These are phyloP conservation scores for Trichomonas tenax DNA, from an alignment of 208 protist genomes.

Conservation along the genomic window DNA sequence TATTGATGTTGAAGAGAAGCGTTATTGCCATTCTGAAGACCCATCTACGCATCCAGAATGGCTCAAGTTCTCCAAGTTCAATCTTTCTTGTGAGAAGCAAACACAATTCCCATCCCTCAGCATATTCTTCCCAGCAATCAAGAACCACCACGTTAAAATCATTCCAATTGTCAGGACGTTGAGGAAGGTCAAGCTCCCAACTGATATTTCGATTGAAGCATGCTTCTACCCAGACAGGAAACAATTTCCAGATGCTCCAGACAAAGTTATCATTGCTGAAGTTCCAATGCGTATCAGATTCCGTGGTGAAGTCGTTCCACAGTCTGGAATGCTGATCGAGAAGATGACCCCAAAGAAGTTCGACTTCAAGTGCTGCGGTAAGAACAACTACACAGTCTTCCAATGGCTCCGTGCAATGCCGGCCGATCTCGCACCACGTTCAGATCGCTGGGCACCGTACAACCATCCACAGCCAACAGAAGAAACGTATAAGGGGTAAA, in stretches of 20 bases:
- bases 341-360: neutral
- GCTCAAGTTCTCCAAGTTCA: neutral
- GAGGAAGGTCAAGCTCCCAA: neutral
- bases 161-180: neutral
- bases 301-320: neutral
- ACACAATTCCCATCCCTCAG: neutral
- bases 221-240: neutral
- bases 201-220: neutral
- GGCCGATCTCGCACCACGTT: neutral
- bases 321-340: neutral
- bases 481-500: neutral
- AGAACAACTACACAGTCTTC: neutral
- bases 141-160: neutral
- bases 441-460: neutral
- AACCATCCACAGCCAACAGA: neutral
- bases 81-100: neutral
- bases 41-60: neutral
- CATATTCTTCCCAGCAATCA: neutral
- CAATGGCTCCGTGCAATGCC: neutral
- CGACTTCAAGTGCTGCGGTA: neutral
- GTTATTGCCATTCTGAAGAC: neutral
- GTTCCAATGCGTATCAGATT: neutral
- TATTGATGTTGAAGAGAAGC: neutral
- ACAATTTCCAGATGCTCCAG: neutral
- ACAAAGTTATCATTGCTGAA: neutral